Conservation (phyloP, 1,284 basidiomycete species). For the Boletus hoseneyae region DNA sequence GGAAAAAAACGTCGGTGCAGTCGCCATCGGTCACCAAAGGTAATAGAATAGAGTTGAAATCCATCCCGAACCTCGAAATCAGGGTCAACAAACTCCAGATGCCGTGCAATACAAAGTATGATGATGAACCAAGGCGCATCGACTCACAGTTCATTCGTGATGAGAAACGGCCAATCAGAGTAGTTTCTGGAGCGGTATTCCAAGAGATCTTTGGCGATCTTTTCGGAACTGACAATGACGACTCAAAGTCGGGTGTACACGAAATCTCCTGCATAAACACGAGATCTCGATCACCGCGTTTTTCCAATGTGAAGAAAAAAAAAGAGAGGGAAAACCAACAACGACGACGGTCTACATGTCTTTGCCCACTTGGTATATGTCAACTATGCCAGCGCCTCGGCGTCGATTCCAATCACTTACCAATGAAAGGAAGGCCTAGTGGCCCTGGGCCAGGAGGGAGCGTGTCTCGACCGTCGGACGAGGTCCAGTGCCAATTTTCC, state of each 20-base stretch:
- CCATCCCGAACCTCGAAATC: conserved; percentile 11
- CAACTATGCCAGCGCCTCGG: too few species aligned
- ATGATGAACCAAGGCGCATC: background rate
- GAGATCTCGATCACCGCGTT: too few species aligned
- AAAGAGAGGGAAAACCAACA: too few species aligned
- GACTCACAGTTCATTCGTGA: conserved; percentile 16
- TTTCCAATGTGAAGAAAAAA: too few species aligned
- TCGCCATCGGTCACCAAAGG: conserved; percentile 16
- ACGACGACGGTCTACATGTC: too few species aligned
- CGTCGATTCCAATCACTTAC: too few species aligned
- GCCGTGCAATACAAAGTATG: too few species aligned
- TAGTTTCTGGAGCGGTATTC: conserved; percentile 18
- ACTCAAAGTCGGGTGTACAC: conserved; percentile 15
- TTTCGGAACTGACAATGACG: conserved; percentile 20
- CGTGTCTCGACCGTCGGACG: too few species aligned
- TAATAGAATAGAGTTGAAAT: conserved; percentile 11
- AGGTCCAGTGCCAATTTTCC: too few species aligned
- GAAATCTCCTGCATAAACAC: conserved; percentile 14
- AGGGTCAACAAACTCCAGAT: background rate
- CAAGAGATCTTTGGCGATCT: conserved; percentile 21
- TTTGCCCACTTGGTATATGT: too few species aligned
- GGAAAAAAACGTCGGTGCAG: conserved; percentile 22
- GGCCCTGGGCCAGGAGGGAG: too few species aligned
- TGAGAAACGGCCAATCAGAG: conserved; percentile 11
- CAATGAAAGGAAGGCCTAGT: too few species aligned